These are phyloP conservation scores for Pythium biforme DNA, from an alignment of 352 stramenopile species.

Conservation along the genomic window DNA sequence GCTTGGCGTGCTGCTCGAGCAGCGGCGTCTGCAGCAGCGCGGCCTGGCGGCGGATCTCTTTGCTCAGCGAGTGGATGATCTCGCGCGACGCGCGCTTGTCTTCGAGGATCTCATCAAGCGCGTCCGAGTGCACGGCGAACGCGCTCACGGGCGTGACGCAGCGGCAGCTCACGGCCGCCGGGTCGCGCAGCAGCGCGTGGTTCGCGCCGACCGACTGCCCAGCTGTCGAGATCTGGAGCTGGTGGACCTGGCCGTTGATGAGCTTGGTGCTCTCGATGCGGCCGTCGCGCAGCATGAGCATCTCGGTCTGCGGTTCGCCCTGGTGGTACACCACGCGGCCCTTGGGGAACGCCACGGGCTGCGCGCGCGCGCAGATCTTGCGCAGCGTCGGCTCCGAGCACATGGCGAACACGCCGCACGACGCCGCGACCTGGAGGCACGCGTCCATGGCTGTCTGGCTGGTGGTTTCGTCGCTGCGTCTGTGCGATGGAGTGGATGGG, in stretches of 20 bases:
- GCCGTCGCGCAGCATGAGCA: slow-evolving; percentile 71
- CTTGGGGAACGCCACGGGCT: slow-evolving; percentile 66
- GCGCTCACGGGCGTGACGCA: slow-evolving; percentile 77
- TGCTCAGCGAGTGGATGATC: slow-evolving; percentile 84
- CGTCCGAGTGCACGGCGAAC: slow-evolving; percentile 69
- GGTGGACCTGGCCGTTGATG: slow-evolving; percentile 84
- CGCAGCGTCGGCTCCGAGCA: slow-evolving; percentile 81
- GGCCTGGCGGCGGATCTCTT: slow-evolving; percentile 86
- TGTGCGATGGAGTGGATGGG: too few relatives aligned
- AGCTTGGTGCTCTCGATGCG: slow-evolving; percentile 72
- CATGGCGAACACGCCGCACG: slow-evolving; percentile 77
- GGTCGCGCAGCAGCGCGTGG: slow-evolving; percentile 79
- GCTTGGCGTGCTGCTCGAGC: slow-evolving; percentile 89
- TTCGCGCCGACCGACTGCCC: slow-evolving; percentile 74
- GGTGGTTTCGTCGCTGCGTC: neutral
- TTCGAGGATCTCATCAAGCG: slow-evolving; percentile 71
- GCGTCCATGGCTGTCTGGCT: slow-evolving; percentile 45
- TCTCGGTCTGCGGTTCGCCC: slow-evolving; percentile 75
- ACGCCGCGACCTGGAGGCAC: slow-evolving; percentile 60
- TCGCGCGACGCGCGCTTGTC: slow-evolving; percentile 76
- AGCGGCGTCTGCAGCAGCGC: slow-evolving; percentile 86
- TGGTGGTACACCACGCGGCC: slow-evolving; percentile 79
- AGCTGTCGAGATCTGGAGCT: slow-evolving; percentile 45
- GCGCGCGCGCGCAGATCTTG: slow-evolving; percentile 66
- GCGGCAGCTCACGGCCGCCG: slow-evolving; percentile 72